Evolutionary conservation across 768 basidiomycete species (phyloP).

Genomic region (Panaeolus cyanescens): DNA sequence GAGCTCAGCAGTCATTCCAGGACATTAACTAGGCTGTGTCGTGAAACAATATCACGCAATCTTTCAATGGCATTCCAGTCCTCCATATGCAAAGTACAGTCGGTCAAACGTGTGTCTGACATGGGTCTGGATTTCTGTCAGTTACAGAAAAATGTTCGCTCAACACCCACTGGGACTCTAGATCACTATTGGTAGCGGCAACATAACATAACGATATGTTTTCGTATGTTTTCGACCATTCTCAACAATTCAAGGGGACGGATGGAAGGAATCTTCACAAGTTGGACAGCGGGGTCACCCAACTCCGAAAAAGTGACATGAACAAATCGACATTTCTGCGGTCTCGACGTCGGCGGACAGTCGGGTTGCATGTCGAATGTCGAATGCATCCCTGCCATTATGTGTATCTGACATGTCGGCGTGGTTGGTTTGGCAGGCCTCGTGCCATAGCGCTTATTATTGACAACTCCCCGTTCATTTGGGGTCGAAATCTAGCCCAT

Average conservation of each 20-base stretch:
- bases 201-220: not conserved
- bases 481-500: not conserved
- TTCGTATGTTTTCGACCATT: not conserved
- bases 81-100: not conserved
- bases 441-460: conserved; percentile 1
- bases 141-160: not conserved
- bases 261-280: not conserved
- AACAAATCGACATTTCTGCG: not conserved
- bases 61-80: not conserved
- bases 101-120: conserved; percentile 1
- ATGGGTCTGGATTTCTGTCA: conserved; percentile 3
- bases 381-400: not conserved
- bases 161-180: not conserved
- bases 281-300: not conserved
- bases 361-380: not conserved
- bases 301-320: conserved; percentile 2
- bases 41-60: not conserved
- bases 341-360: conserved; percentile 4
- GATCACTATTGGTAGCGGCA: not conserved
- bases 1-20: not conserved
- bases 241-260: not conserved
- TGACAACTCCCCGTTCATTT: not conserved
- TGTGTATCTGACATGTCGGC: not conserved
- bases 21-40: not conserved
- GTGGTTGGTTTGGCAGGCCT: not conserved